Base-by-base conservation (phyloP, 2,329 filamentous ascomycete genomes). In the Thielaviopsis musarum region DNA sequence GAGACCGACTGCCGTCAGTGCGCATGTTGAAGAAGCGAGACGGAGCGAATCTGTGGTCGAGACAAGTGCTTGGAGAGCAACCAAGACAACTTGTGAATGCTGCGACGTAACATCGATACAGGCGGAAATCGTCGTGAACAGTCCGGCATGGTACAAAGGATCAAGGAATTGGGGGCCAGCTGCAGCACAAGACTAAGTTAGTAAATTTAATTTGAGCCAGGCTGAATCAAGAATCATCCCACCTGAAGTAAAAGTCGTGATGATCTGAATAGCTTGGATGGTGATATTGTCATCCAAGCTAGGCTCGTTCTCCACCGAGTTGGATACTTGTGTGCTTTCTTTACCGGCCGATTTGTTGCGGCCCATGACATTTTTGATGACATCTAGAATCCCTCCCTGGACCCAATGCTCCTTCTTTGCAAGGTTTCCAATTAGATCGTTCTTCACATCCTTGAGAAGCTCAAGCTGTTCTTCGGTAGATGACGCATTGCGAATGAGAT, bases 221-320 rank as follows among this genome's bases (percentile, higher is more conserved):
- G 34, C 34, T 15, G 3, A 4, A 9, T 38, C 4, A 5, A 10
- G 3, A n/a, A 45, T n/a, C 13, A n/a, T 49, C 55, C 21, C 77
- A 90, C 91, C 90, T 72, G 87, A 84, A 60, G 89, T 88, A 67
- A 97, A 81, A 69, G 88, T 93, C 54, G 85, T 84, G 41, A 95
- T 74, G n/a, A 96, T 79, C 64, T 94, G 83, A 48, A 91, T 79
- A n/a, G 87, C 85, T 69, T 95, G 88, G 60, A 93, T 74, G 22
- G 28, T 56, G n/a, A 48, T 53, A 49, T 28, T 52, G 24, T 59
- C 53, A 13, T 49, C 52, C 28, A 54, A 52, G 54, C 52, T 38
- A 49, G 34, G 57, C 15, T 59, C 51, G 38, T 28, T 22, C 28
- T 55, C 51, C 21, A 48, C 34, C 5, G 28, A 38, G 24, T 10